These are phyloP conservation scores for Pyrenophora teres DNA, from an alignment of 2,329 filamentous ascomycete species.

Conservation along the genomic window DNA sequence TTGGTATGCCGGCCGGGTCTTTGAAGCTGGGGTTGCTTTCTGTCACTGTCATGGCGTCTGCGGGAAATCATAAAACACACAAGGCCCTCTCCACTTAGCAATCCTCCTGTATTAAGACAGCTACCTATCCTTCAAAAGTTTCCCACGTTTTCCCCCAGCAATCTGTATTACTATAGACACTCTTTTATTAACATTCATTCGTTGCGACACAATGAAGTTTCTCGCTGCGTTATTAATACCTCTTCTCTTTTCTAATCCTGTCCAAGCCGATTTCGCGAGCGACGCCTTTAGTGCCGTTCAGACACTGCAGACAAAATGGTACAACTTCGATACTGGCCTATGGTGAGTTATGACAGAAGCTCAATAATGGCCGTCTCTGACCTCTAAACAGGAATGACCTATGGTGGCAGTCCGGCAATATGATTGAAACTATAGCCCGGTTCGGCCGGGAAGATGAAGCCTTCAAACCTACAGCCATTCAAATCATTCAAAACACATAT, in stretches of 20 bases:
- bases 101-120: not conserved
- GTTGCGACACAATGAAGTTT: slow-evolving; percentile 27
- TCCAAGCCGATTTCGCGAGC: slow-evolving; percentile 31
- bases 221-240: slow-evolving; percentile 18
- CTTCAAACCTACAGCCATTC: slow-evolving; percentile 35
- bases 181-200: no score
- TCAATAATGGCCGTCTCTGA: slow-evolving; percentile 1
- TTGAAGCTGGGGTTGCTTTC: slow-evolving; percentile 19
- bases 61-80: slow-evolving; percentile 26
- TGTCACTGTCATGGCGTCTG: slow-evolving; percentile 17
- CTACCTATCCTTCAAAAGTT: not conserved
- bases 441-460: slow-evolving; percentile 36
- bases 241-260: slow-evolving; percentile 17
- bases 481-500: slow-evolving; percentile 43
- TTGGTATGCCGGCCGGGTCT: slow-evolving; percentile 14
- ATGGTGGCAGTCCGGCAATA: slow-evolving; percentile 49
- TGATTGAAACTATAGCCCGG: slow-evolving; percentile 40
- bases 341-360: slow-evolving; percentile 29
- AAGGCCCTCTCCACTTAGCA: slow-evolving; percentile 7
- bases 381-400: slow-evolving; percentile 20
- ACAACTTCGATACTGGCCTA: slow-evolving; percentile 39
- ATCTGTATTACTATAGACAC: not conserved
- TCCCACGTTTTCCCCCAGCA: not conserved
- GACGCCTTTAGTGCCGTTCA: slow-evolving; percentile 37
- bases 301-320: slow-evolving; percentile 40